A percentile compares a stretch with the other conserved stretches of the same genome.
Evolutionary conservation across 805 yeast species (phyloP).

Genomic region (Kodamaea jinghongensis): DNA sequence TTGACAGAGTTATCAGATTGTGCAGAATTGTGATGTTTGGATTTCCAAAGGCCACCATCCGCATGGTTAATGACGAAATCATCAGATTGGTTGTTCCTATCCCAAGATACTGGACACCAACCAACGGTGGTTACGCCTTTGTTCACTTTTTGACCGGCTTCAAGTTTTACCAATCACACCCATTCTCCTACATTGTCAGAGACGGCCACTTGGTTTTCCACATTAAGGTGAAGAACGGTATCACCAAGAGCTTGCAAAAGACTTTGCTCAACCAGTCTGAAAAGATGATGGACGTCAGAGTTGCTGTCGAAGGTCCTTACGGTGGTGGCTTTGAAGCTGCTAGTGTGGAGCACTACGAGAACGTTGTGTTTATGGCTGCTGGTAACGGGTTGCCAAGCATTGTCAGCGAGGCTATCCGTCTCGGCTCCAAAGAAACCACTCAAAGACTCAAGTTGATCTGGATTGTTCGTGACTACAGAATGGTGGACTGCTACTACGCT

Average conservation of each 20-base stretch:
- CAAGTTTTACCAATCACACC: slow-evolving; percentile 66
- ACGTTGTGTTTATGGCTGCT: slow-evolving; percentile 32
- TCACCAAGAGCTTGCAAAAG: slow-evolving; percentile 36
- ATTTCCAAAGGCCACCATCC: slow-evolving; percentile 33
- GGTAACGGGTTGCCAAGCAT: slow-evolving; percentile 42
- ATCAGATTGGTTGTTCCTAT: slow-evolving; percentile 49
- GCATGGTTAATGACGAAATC: slow-evolving; percentile 41
- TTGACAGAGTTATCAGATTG: slow-evolving; percentile 35
- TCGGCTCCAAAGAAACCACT: slow-evolving; percentile 13
- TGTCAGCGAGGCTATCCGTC: slow-evolving; percentile 26
- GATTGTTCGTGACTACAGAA: slow-evolving; percentile 54
- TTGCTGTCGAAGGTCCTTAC: slow-evolving; percentile 38
- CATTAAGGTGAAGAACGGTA: slow-evolving; percentile 52
- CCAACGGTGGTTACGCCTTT: slow-evolving; percentile 64
- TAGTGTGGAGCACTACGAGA: slow-evolving; percentile 29
- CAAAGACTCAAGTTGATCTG: slow-evolving; percentile 43
- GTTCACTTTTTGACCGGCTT: slow-evolving; percentile 45
- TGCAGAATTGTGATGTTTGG: slow-evolving; percentile 36
- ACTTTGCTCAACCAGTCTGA: slow-evolving; percentile 26
- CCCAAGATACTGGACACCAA: slow-evolving; percentile 43
- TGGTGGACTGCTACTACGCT: slow-evolving; percentile 48
- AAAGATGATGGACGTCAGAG: slow-evolving; percentile 23
- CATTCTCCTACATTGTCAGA: slow-evolving; percentile 56
- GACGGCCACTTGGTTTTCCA: slow-evolving; percentile 46
- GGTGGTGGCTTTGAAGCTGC: slow-evolving; percentile 16